These are phyloP conservation scores for Circinella minor DNA, from an alignment of 371 early-diverging fungal genomes.

Conservation along the genomic window DNA sequence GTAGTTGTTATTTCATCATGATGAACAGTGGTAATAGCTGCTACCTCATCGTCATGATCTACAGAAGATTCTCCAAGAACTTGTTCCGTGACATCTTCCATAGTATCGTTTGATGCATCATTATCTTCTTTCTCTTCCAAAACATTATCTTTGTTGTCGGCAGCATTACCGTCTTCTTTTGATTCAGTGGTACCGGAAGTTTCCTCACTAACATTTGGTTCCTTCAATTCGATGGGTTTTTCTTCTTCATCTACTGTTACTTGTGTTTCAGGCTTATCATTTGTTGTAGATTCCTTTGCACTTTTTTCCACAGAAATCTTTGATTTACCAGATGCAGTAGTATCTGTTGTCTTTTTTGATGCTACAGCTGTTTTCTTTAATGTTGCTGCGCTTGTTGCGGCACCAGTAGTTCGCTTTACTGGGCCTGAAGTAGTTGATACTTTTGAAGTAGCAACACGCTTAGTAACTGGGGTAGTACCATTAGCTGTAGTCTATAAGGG, in stretches of 20 bases:
- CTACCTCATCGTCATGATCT: slow-evolving; percentile 34
- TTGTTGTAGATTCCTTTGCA: too few species aligned
- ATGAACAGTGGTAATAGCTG: slow-evolving; percentile 24
- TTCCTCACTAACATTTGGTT: too few species aligned
- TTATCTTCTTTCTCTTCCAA: neutral
- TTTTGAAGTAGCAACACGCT: neutral
- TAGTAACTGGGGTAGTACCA: neutral
- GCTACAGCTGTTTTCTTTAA: neutral
- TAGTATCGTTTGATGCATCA: neutral
- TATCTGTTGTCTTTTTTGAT: neutral
- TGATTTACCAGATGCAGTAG: neutral
- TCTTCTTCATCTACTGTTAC: too few species aligned
- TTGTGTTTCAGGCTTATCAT: too few species aligned
- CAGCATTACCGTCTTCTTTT: neutral
- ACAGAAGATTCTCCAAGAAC: slow-evolving; percentile 6
- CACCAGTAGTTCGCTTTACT: neutral
- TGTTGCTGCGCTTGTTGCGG: neutral
- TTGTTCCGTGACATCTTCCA: slow-evolving; percentile 13
- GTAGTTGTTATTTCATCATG: slow-evolving; percentile 5
- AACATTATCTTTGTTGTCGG: neutral
- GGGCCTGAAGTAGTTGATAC: neutral
- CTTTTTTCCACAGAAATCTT: neutral
- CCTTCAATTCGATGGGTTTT: too few species aligned
- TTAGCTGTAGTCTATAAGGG: neutral
- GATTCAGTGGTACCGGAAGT: too few species aligned